These are phyloP conservation scores for Melampsora occidentalis DNA, from an alignment of 1,284 basidiomycete species.

Conservation along the genomic window DNA sequence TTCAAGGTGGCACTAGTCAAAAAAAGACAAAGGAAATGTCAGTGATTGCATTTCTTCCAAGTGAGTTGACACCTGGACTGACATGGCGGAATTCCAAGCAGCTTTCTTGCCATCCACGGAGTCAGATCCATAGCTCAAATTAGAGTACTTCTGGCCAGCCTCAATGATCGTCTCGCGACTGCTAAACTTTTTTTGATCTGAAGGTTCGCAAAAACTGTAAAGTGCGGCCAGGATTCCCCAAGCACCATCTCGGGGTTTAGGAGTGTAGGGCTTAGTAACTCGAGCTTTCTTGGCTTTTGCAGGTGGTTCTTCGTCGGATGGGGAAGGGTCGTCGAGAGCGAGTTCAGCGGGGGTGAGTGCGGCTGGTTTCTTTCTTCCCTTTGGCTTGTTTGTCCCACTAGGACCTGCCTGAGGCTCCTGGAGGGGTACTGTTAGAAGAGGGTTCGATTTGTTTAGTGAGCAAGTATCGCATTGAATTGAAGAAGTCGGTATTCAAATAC, in stretches of 20 bases:
- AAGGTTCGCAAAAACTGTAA: constrained; percentile 45
- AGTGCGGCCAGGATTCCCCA: constrained; percentile 52
- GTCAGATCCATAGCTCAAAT: constrained; percentile 6
- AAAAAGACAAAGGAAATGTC: background rate
- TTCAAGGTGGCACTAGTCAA: constrained; percentile 12
- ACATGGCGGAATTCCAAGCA: constrained; percentile 34
- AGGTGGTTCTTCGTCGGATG: background rate
- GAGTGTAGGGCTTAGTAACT: constrained; percentile 49
- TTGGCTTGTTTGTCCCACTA: background rate
- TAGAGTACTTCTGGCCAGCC: constrained; percentile 12
- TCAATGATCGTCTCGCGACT: constrained; percentile 31
- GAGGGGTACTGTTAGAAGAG: background rate
- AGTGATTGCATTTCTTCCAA: background rate
- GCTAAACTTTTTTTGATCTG: constrained; percentile 38
- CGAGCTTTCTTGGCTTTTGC: background rate
- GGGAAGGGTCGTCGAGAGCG: constrained; percentile 1
- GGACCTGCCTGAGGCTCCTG: constrained; percentile 1
- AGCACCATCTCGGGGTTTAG: constrained; percentile 50
- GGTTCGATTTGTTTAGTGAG: background rate
- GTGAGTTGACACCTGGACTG: background rate
- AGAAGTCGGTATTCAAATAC: constrained; percentile 14
- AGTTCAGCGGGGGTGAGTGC: background rate
- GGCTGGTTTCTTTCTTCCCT: background rate
- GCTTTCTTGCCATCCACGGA: constrained; percentile 4
- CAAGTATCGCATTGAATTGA: background rate